These are phyloP conservation scores for Coemansia reversa DNA, from an alignment of 192 early-diverging fungal species.

Conservation along the genomic window DNA sequence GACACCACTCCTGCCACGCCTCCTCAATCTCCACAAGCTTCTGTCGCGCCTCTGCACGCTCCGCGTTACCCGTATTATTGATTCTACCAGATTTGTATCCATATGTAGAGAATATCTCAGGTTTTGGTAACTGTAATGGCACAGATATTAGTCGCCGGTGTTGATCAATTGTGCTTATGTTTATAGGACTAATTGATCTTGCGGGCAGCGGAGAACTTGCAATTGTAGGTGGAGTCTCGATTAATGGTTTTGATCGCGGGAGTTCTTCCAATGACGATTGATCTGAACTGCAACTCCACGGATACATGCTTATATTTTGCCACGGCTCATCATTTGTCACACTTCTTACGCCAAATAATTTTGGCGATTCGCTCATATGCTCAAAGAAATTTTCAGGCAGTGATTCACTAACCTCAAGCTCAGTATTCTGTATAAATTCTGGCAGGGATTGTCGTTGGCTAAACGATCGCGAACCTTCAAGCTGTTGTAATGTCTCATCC, in stretches of 20 bases:
- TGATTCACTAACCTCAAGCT: constrained; percentile 27
- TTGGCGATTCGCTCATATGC: background rate
- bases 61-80: background rate
- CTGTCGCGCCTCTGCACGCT: constrained; percentile 12
- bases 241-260: constrained; percentile 9
- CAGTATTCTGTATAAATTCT: constrained; percentile 13
- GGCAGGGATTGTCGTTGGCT: constrained; percentile 28
- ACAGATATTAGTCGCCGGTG: background rate
- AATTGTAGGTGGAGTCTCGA: constrained; percentile 4
- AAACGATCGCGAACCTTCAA: constrained; percentile 30
- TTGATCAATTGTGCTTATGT: constrained; percentile 6
- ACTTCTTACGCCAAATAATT: background rate
- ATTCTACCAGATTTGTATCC: constrained; percentile 16
- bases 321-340: background rate
- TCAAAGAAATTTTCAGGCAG: constrained; percentile 19
- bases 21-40: constrained; percentile 21
- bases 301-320: background rate
- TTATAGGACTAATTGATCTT: constrained; percentile 14
- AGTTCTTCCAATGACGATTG: constrained; percentile 18
- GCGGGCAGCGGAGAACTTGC: constrained; percentile 14
- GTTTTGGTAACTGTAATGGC: background rate
- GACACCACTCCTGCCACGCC: constrained; percentile 49
- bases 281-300: constrained; percentile 31
- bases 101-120: background rate
- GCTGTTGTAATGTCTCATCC: constrained; percentile 34